Base-by-base conservation (phyloP, 2,329 filamentous ascomycete species). In the Thyridium curvatum region DNA sequence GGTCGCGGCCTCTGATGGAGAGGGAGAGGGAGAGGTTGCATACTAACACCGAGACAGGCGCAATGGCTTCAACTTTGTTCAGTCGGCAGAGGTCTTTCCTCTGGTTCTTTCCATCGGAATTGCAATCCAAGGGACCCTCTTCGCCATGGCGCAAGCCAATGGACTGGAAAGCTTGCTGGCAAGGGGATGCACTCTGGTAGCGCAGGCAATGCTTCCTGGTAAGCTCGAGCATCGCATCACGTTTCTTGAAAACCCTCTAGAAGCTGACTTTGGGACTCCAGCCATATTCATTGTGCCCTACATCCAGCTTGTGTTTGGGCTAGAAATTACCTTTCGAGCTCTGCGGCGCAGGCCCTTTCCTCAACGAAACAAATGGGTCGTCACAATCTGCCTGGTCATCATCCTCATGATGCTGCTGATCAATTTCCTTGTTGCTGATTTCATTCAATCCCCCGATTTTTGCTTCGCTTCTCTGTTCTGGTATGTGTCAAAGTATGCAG, bases 381-480 rank as follows among this genome's bases (percentile, higher is more conserved):
- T 79, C 18, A 59, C 67, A 3, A 69, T 78, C 21, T 84, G 79
- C 53, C 56, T 80, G 21, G 64, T 56, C 15, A 52, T 70, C 12
- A 57, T 82, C 18, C 56, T 68, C 14, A 53, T 75, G 34, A 61
- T 79, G 41, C 52, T 74, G 15, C 53, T 84, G 28, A 56, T 61
- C 30, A 78, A 74, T 15, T 82, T 79, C 58, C 60, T 80, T 30
- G 71, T 81, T 18, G 77, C 79, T 13, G 62, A 73, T 40, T 65
- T 76, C 36, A 61, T 72, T 44, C 68, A 64, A 4, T 71, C 80
- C 32, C 68, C 69, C 6, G 71, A 80, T 46, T 68, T 72, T 38
- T 86, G 82, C 60, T 79, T 84, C 49, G 79, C 78, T 17, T 79
- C 77, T 6, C 65, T 86, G 8, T 77, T 84, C 47, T 85, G 77